Percentiles rank a stretch among this genome's conserved stretches.
Evolutionary conservation across 768 basidiomycete species (phyloP).

Genomic region (Psilocybe subaeruginosa): DNA sequence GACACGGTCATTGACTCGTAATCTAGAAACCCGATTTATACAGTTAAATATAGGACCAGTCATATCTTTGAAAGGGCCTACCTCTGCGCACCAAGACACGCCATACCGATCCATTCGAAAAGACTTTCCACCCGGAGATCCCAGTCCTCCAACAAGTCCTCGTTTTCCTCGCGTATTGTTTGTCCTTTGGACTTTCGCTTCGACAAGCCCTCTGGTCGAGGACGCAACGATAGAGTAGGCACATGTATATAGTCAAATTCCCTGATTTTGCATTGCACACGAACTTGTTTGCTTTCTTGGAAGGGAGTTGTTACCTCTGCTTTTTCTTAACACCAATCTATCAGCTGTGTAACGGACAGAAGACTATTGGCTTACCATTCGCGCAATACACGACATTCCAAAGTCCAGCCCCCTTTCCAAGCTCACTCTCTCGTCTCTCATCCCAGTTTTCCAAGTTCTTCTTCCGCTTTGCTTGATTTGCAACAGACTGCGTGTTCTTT

Average conservation of each 20-base stretch:
- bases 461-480: conserved; percentile 39
- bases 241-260: conserved; percentile 40
- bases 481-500: conserved; percentile 37
- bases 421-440: conserved; percentile 31
- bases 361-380: conserved; percentile 21
- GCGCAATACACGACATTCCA: conserved; percentile 50
- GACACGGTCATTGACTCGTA: conserved; percentile 62
- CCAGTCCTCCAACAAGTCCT: conserved; percentile 54
- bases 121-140: conserved; percentile 43
- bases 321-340: not conserved
- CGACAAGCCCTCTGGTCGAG: conserved; percentile 24
- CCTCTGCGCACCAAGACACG: conserved; percentile 68
- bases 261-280: conserved; percentile 27
- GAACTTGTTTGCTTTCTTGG: conserved; percentile 14
- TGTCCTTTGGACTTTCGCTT: conserved; percentile 8
- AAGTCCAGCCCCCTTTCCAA: conserved; percentile 32
- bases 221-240: conserved; percentile 37
- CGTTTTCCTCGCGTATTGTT: conserved; percentile 11
- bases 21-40: conserved; percentile 35
- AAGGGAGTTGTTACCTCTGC: conserved; percentile 24
- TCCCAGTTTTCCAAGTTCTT: conserved; percentile 56
- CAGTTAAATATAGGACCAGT: not conserved
- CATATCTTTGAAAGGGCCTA: conserved; percentile 23
- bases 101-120: conserved; percentile 81
- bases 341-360: not conserved